Percentiles rank a stretch among this genome's conserved stretches.
These are phyloP conservation scores for Tulasnella sp. DNA, from an alignment of 768 basidiomycete genomes.

Conservation along the genomic window DNA sequence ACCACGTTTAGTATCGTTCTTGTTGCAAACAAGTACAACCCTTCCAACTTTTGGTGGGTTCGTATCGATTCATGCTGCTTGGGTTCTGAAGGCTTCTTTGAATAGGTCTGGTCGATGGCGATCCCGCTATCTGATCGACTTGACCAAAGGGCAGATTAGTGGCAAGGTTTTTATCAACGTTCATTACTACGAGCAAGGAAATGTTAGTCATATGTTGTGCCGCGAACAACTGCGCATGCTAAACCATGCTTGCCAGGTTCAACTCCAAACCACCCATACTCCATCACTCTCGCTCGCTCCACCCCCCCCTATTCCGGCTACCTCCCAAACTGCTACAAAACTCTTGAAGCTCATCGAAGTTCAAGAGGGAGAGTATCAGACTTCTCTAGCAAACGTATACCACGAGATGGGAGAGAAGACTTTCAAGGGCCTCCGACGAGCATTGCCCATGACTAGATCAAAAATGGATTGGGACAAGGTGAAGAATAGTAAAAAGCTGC, in stretches of 20 bases:
- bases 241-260: conserved; percentile 56
- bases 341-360: conserved; percentile 75
- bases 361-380: conserved; percentile 77
- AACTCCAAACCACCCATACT: conserved; percentile 73
- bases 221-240: neutral
- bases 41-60: conserved; percentile 81
- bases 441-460: conserved; percentile 85
- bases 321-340: conserved; percentile 57
- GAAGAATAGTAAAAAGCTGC: conserved; percentile 27
- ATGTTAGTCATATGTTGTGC: conserved; percentile 49
- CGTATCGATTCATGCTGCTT: too few species aligned
- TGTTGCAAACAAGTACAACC: conserved; percentile 96
- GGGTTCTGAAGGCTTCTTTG: neutral
- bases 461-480: conserved; percentile 98
- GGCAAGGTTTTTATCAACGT: conserved; percentile 79
- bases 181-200: conserved; percentile 98
- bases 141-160: conserved; percentile 56
- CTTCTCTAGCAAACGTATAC: conserved; percentile 74
- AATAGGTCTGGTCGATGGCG: conserved; percentile 93
- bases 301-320: conserved; percentile 47
- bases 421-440: conserved; percentile 86
- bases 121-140: conserved; percentile 74
- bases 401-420: conserved; percentile 89
- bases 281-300: conserved; percentile 62
- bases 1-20: conserved; percentile 66